Conservation (phyloP, 2,329 filamentous ascomycete genomes). For the Monascus ruber region DNA sequence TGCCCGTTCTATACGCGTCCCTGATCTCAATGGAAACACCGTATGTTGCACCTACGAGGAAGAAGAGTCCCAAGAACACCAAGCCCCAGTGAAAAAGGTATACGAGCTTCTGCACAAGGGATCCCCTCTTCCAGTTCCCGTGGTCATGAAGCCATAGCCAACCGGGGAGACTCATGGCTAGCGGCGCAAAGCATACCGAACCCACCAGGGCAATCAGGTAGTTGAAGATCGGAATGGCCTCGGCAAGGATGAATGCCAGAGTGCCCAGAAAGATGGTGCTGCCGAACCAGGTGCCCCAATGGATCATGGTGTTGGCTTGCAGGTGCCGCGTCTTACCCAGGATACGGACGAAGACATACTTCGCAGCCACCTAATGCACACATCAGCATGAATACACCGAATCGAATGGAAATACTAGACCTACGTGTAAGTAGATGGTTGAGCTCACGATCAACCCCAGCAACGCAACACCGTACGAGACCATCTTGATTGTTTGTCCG, state of each 20-base stretch:
- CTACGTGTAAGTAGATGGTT: conserved; percentile 32
- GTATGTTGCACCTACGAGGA: conserved; percentile 36
- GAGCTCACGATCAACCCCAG: conserved; percentile 43
- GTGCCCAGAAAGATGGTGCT: conserved; percentile 33
- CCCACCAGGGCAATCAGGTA: conserved; percentile 40
- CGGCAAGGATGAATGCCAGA: conserved; percentile 40
- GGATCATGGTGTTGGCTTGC: conserved; percentile 39
- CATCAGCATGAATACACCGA: no score
- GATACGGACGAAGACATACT: conserved; percentile 47
- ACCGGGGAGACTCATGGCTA: conserved; percentile 38
- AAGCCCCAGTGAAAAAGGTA: conserved; percentile 34
- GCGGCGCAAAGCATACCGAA: conserved; percentile 40
- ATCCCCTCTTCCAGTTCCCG: conserved; percentile 28
- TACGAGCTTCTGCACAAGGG: conserved; percentile 19
- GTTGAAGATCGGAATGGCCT: conserved; percentile 46
- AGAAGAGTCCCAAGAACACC: conserved; percentile 36
- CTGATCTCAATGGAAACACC: conserved; percentile 11
- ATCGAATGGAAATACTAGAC: no score
- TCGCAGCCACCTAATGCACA: conserved; percentile 35
- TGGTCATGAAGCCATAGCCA: conserved; percentile 44
- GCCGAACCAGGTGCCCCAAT: conserved; percentile 43
- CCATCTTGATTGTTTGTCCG: conserved; percentile 48
- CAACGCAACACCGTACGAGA: conserved; percentile 49
- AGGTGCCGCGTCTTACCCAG: conserved; percentile 41
- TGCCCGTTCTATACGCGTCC: conserved; percentile 10